A percentile compares a stretch with the other conserved stretches of the same genome.
Conservation (phyloP, 2,329 filamentous ascomycete genomes). For the Sordariomycetes sp. region DNA sequence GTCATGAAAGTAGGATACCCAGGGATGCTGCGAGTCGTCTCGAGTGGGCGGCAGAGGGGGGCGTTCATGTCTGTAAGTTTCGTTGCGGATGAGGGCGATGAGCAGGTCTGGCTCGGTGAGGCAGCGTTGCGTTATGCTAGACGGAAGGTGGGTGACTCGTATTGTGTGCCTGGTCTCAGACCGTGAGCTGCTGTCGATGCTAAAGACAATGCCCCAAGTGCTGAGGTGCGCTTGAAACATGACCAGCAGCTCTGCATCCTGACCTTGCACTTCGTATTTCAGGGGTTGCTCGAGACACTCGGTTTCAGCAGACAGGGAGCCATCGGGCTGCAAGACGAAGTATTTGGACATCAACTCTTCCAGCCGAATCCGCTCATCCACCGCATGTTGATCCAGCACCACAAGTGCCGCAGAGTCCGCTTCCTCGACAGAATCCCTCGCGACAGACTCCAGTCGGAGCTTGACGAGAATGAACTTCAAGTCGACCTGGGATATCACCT, state of each 20-base stretch:
- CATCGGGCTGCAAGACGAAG: conserved; percentile 21
- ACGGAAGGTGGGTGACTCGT: conserved; percentile 53
- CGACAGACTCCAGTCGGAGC: conserved; percentile 24
- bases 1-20: conserved; percentile 53
- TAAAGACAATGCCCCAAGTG: conserved; percentile 66
- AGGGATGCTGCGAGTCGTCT: conserved; percentile 20
- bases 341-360: conserved; percentile 58
- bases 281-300: conserved; percentile 43
- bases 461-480: conserved; percentile 77
- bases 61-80: conserved; percentile 23
- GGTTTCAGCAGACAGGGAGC: conserved; percentile 12
- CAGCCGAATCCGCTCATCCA: conserved; percentile 77
- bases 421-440: background rate
- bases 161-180: conserved; percentile 19
- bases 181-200: conserved; percentile 18
- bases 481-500: conserved; percentile 76
- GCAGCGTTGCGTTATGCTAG: conserved; percentile 68
- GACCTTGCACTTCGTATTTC: conserved; percentile 51
- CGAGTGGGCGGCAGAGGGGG: conserved; percentile 2
- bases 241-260: conserved; percentile 52
- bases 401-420: conserved; percentile 47
- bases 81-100: conserved; percentile 63
- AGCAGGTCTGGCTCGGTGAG: conserved; percentile 61
- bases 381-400: conserved; percentile 88
- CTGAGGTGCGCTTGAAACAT: conserved; percentile 48